phyloP scores from a whole-genome alignment of 768 basidiomycete species.

The Lactarius tabidus region DNA sequence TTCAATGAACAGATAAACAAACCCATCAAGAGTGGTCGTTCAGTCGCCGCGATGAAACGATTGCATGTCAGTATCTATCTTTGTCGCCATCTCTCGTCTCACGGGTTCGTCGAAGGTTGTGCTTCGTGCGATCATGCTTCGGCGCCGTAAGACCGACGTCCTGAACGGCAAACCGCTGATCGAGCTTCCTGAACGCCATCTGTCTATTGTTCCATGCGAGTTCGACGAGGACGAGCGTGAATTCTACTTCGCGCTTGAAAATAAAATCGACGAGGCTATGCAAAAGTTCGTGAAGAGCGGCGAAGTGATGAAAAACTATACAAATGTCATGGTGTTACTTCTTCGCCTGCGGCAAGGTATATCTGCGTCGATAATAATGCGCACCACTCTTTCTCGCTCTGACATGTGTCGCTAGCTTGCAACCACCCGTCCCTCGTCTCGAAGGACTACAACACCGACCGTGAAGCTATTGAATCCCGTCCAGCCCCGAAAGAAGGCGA shows the following conservation, averaged over 20 bases:
- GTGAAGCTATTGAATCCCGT: slow-evolving; percentile 71
- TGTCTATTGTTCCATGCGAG: slow-evolving; percentile 68
- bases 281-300: slow-evolving; percentile 56
- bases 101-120: slow-evolving; percentile 49
- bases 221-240: slow-evolving; percentile 73
- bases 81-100: background rate
- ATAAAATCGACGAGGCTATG: slow-evolving; percentile 52
- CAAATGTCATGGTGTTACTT: slow-evolving; percentile 63
- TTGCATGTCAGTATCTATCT: slow-evolving; percentile 54
- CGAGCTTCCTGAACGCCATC: slow-evolving; percentile 67
- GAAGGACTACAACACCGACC: slow-evolving; percentile 68
- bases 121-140: slow-evolving; percentile 82
- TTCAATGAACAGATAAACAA: slow-evolving; percentile 79
- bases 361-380: slow-evolving; percentile 23
- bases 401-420: slow-evolving; percentile 54
- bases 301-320: slow-evolving; percentile 56
- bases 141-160: slow-evolving; percentile 70
- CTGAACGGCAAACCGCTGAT: slow-evolving; percentile 81
- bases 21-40: slow-evolving; percentile 69
- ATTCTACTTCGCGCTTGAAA: slow-evolving; percentile 75
- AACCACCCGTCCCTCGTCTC: slow-evolving; percentile 83
- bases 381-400: background rate
- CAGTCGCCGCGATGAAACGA: slow-evolving; percentile 71
- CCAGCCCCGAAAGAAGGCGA: slow-evolving; percentile 48
- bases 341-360: slow-evolving; percentile 87